phyloP scores from a whole-genome alignment of 352 stramenopile species.

The Globisporangium lucens region DNA sequence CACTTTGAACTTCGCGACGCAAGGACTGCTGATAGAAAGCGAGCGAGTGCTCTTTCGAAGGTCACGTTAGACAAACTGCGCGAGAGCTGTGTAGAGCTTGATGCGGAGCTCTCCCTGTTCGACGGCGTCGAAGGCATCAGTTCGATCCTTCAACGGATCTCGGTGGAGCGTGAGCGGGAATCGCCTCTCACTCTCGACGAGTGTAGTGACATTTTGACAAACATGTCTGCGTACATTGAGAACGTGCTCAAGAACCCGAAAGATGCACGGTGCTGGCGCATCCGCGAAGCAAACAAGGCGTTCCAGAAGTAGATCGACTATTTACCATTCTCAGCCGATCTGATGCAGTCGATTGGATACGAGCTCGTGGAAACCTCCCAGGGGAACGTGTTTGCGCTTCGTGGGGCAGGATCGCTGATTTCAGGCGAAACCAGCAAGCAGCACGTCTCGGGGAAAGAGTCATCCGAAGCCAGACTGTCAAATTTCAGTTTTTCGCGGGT shows the following conservation, averaged over 20 bases:
- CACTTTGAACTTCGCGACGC: slow-evolving; percentile 56
- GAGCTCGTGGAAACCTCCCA: slow-evolving; percentile 37
- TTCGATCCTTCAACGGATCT: slow-evolving; percentile 50
- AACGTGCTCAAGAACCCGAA: slow-evolving; percentile 72
- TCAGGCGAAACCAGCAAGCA: background rate
- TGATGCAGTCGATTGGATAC: slow-evolving; percentile 68
- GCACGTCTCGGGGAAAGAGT: background rate
- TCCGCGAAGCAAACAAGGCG: slow-evolving; percentile 51
- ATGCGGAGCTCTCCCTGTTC: slow-evolving; percentile 51
- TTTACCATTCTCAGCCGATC: slow-evolving; percentile 36
- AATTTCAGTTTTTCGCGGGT: slow-evolving; percentile 64
- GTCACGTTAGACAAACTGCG: slow-evolving; percentile 34
- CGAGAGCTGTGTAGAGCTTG: slow-evolving; percentile 50
- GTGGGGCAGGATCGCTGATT: slow-evolving; percentile 32
- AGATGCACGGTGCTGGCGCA: slow-evolving; percentile 62
- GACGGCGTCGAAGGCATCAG: slow-evolving; percentile 65
- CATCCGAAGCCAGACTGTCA: slow-evolving; percentile 33
- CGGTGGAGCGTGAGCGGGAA: slow-evolving; percentile 23
- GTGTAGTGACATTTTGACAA: slow-evolving; percentile 32
- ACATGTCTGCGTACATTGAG: slow-evolving; percentile 44
- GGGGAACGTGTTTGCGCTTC: slow-evolving; percentile 45
- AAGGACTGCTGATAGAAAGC: slow-evolving; percentile 37
- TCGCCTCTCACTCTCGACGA: slow-evolving; percentile 40
- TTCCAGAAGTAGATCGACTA: slow-evolving; percentile 68
- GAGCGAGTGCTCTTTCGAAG: slow-evolving; percentile 41